These are phyloP conservation scores for Cladochytrium replicatum DNA, from an alignment of 192 early-diverging fungal species.

Conservation along the genomic window DNA sequence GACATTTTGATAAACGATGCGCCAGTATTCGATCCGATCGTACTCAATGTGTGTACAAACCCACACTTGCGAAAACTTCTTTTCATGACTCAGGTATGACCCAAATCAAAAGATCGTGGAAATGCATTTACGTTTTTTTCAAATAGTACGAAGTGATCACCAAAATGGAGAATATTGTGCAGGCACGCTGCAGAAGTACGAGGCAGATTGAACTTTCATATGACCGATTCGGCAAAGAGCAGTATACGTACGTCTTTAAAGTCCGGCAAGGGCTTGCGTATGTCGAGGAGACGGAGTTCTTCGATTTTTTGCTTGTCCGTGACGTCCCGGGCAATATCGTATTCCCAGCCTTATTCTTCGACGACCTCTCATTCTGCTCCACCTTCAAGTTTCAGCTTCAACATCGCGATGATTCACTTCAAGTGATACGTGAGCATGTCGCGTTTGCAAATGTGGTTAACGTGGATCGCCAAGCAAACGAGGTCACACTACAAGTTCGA, in stretches of 20 bases:
- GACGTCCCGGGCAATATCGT: background rate
- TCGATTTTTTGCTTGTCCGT: conserved; percentile 1
- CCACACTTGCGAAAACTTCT: conserved; percentile 11
- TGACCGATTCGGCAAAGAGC: background rate
- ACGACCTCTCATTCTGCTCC: conserved; percentile 15
- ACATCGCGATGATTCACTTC: conserved; percentile 5
- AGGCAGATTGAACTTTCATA: background rate
- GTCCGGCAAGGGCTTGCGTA: background rate
- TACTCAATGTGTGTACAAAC: conserved; percentile 19
- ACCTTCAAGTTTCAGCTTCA: background rate
- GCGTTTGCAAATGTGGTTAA: conserved; percentile 13
- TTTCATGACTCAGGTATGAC: conserved; percentile 26
- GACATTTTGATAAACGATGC: conserved; percentile 16
- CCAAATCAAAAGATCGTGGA: no score
- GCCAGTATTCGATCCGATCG: conserved; percentile 8
- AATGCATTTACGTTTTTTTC: background rate
- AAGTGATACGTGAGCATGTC: conserved; percentile 4
- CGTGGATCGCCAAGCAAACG: background rate
- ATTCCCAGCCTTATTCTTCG: conserved; percentile 12
- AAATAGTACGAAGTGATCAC: conserved; percentile 21
- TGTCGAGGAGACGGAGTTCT: background rate
- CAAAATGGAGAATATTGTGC: background rate
- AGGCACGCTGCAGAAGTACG: no score
- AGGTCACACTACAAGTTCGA: conserved; percentile 1
- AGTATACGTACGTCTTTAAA: background rate